Evolutionary conservation across 352 stramenopile genomes (phyloP).

Genomic region (Phytophthora multivora): DNA sequence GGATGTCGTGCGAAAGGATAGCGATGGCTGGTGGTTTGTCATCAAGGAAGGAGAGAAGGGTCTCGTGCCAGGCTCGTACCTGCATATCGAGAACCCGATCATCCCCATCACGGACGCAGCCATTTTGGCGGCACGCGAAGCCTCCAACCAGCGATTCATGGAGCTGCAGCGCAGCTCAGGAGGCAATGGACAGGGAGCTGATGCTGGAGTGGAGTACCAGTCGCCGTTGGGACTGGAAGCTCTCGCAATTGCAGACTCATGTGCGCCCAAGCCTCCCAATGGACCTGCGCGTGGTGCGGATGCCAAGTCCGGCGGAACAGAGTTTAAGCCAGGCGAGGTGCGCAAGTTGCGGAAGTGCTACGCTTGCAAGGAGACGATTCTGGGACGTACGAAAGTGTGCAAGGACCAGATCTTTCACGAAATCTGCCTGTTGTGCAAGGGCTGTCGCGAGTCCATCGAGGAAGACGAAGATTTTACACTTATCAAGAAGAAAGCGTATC

Average conservation of each 20-base stretch:
- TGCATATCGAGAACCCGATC: slow-evolving; percentile 72
- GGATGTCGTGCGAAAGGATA: slow-evolving; percentile 82
- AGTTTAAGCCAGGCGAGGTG: slow-evolving; percentile 70
- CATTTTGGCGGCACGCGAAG: slow-evolving; percentile 73
- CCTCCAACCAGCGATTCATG: slow-evolving; percentile 77
- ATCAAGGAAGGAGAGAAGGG: slow-evolving; percentile 77
- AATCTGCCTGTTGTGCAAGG: slow-evolving; percentile 79
- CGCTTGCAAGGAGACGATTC: slow-evolving; percentile 84
- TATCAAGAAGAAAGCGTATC: slow-evolving; percentile 86
- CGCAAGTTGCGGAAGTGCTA: slow-evolving; percentile 78
- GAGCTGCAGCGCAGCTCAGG: slow-evolving; percentile 45
- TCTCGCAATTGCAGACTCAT: slow-evolving; percentile 34
- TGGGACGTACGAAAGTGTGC: slow-evolving; percentile 75
- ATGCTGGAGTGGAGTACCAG: slow-evolving; percentile 44
- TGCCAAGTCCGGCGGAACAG: slow-evolving; percentile 57
- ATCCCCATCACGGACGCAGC: slow-evolving; percentile 55
- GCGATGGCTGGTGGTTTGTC: slow-evolving; percentile 87
- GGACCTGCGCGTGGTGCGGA: slow-evolving; percentile 49
- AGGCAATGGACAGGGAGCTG: slow-evolving; percentile 22
- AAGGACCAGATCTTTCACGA: slow-evolving; percentile 87
- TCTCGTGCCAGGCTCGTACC: slow-evolving; percentile 77
- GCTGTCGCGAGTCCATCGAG: slow-evolving; percentile 77
- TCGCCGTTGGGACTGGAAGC: slow-evolving; percentile 43
- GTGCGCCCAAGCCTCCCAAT: slow-evolving; percentile 42
- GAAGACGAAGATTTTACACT: slow-evolving; percentile 80